A percentile compares a stretch with the other conserved stretches of the same genome.
phyloP scores from a whole-genome alignment of 768 basidiomycete species.

The Termitomyces sp. region DNA sequence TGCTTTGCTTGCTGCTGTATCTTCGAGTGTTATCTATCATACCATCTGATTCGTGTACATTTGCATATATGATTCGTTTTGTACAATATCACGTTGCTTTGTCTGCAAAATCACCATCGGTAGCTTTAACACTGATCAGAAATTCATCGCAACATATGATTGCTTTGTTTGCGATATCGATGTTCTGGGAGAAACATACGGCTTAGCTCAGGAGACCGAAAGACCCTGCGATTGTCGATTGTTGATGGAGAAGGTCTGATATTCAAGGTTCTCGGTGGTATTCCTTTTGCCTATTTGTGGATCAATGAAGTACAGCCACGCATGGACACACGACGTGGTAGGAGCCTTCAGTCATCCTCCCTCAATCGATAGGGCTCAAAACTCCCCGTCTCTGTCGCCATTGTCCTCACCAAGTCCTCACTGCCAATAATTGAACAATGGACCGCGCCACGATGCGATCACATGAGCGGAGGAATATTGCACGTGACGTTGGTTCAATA shows the following conservation, averaged over 20 bases:
- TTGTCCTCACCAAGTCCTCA: too few relatives aligned
- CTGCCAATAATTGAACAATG: not conserved
- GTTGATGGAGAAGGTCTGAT: not conserved
- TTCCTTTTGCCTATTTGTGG: not conserved
- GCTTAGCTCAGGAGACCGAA: not conserved
- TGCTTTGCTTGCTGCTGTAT: not conserved
- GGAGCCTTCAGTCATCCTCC: not conserved
- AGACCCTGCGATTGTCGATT: not conserved
- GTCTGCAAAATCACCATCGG: not conserved
- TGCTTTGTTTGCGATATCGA: not conserved
- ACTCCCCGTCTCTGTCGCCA: not conserved
- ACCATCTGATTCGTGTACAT: not conserved
- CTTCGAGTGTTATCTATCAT: not conserved
- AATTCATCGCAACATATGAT: not conserved
- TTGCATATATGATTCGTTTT: not conserved
- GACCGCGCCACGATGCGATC: not conserved
- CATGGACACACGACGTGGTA: not conserved
- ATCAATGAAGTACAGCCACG: not conserved
- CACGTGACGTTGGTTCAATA: slow-evolving; percentile 17
- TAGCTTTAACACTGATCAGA: not conserved
- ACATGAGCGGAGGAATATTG: not conserved
- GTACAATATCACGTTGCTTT: not conserved
- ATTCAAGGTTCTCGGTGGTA: not conserved
- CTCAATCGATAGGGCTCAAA: not conserved
- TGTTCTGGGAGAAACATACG: not conserved